Evolutionary conservation across 257 asterid species (phyloP), one percentile per base, ranked within the genome.

Genomic region (Ajuga chamaepitys): DNA sequence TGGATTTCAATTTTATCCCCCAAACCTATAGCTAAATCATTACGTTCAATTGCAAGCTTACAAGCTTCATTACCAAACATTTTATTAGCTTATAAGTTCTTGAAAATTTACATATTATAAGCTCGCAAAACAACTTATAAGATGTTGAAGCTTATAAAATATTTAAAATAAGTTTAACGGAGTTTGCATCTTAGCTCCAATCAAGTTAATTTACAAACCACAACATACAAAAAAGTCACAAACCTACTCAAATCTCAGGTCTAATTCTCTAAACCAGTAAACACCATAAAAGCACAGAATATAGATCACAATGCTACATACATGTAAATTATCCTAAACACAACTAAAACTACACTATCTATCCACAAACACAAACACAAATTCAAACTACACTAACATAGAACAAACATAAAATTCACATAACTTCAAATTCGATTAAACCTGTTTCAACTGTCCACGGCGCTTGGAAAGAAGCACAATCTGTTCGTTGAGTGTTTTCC

Each of bases 401-500:
- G 3, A 11, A 42, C 7, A 9, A 12, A 10, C 9, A 48, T 46
- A n/a, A 35, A n/a, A 6, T 60, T 4, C 1, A 51, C 9, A 8
- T 32, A 48, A 2, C 40, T 1, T 25, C 14, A 46, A 69, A 45
- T 47, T 28, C 13, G 9, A 40, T 13, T 37, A 35, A 42, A 81
- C 98, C 96, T 91, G 98, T 60, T 91, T 91, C 74, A 91, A 75
- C 78, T 91, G 98, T 12, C 98, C 98, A 51, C 98, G 98, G 50
- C 98, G 91, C 80, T 91, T 91, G 60, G 96, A 91, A 41, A 88
- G 64, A 24, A 88, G 82, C 71, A 83, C 70, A 75, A 91, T 91
- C 80, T 91, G 98, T 7, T 91, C 98, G 17, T 83, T 86, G 32
- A 91, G 87, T 11, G 81, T 82, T 44, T 73, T 83, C 98, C 98